phyloP scores from a whole-genome alignment of 1,284 basidiomycete genomes.

The Puccinia polysora region DNA sequence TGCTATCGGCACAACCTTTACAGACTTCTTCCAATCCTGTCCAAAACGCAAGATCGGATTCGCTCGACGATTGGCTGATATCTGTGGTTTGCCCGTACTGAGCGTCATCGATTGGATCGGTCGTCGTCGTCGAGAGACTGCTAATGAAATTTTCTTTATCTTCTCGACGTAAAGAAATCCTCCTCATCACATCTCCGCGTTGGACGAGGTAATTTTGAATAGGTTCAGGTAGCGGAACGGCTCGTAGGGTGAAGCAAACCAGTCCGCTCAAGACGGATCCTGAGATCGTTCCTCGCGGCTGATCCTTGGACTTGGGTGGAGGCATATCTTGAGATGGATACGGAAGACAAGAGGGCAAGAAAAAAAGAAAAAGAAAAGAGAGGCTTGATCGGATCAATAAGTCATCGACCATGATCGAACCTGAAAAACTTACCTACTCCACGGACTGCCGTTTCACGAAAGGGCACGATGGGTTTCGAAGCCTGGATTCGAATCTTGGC shows the following conservation, averaged over 20 bases:
- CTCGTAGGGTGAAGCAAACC: constrained; percentile 77
- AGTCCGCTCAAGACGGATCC: constrained; percentile 67
- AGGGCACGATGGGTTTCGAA: constrained; percentile 94
- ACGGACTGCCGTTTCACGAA: constrained; percentile 87
- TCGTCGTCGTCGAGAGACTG: neutral
- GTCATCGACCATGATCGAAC: neutral
- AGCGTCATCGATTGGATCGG: constrained; percentile 42
- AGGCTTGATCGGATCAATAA: no score
- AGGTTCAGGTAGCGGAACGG: constrained; percentile 67
- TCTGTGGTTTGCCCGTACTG: constrained; percentile 44
- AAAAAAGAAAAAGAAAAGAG: constrained; percentile 44
- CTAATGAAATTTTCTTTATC: constrained; percentile 44
- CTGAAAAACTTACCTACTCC: constrained; percentile 60
- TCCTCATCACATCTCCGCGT: constrained; percentile 20
- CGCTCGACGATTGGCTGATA: constrained; percentile 50
- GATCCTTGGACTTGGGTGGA: constrained; percentile 69
- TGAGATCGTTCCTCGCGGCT: constrained; percentile 71
- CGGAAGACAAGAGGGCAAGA: neutral
- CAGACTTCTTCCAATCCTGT: constrained; percentile 76
- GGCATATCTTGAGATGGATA: constrained; percentile 65
- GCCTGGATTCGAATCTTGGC: constrained; percentile 87
- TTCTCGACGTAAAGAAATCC: constrained; percentile 11
- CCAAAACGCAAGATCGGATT: constrained; percentile 57
- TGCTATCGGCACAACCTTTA: constrained; percentile 65
- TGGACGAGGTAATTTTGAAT: constrained; percentile 65